Evolutionary conservation across 805 yeast genomes (phyloP), one percentile per base, ranked within the genome.

Genomic region (Lipomyces orientalis): DNA sequence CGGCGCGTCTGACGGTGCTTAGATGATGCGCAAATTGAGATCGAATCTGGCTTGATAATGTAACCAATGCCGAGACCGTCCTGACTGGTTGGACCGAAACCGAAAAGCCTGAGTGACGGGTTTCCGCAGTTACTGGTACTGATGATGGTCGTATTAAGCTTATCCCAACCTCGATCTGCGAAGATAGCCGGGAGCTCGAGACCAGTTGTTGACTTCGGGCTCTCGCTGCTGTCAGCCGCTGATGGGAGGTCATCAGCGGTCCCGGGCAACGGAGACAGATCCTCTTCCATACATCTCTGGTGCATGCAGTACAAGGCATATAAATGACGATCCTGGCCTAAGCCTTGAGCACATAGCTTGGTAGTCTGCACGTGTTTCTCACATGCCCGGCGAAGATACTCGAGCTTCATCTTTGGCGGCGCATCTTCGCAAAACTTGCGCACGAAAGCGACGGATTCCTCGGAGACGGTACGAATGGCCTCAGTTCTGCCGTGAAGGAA

Each of bases 11-110:
- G 98, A 65, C 97, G 84, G 78, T 90, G 93, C 79, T 91, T 93
- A 14, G 97, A 91, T 34, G 95, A 88, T 3, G 90, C 89, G 61
- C 97, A 91, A 9, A 93, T 85, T 1, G 93, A 86, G 34, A 93
- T 86, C 25, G 91, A 87, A 75, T 91, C 90, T 55, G 83, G 86
- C 77, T 93, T 92, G 73, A 93, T 89, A 72, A 93, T 91, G 77
- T 93, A 93, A 4, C 97, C 97, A 49, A 93, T 85, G n/a, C 97
- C 97, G 78, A 89, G 92, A 2, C 98, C 98, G 75, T 91, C 93
- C 59, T 92, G 89, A 14, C 90, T 83, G 1, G 92, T 93, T 2
- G 98, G 97, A 2, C 97, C 96, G 75, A 93, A 93, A 0, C 98
- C 98, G 81, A 93, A 93, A 60, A 89, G 82, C 70, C 90, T 88